These are phyloP conservation scores for Xylariaceae sp. DNA, from an alignment of 2,329 filamentous ascomycete species.

Conservation along the genomic window DNA sequence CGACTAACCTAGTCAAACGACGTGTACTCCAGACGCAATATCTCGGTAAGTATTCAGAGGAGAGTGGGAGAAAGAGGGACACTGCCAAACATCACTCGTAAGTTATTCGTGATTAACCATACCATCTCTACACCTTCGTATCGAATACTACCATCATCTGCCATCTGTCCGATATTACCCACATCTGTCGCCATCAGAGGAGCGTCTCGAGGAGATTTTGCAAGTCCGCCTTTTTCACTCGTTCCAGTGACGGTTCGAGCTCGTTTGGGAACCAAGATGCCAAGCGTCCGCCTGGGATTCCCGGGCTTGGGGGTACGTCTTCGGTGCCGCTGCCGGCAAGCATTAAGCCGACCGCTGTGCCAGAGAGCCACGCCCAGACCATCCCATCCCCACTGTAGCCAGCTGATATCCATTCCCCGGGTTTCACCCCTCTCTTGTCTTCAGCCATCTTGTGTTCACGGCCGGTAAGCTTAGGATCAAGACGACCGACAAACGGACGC, in stretches of 20 bases:
- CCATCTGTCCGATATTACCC: no score
- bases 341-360: constrained; percentile 43
- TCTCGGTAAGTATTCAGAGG: no score
- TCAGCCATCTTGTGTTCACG: constrained; percentile 12
- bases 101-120: no score
- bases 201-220: constrained; percentile 28
- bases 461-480: constrained; percentile 31
- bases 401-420: constrained; percentile 47
- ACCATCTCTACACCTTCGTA: no score
- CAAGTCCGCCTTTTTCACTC: constrained; percentile 34
- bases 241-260: constrained; percentile 29
- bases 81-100: no score
- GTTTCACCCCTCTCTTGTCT: constrained; percentile 1
- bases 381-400: constrained; percentile 50
- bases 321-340: constrained; percentile 35
- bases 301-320: constrained; percentile 25
- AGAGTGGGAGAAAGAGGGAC: no score
- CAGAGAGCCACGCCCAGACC: constrained; percentile 49
- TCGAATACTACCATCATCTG: no score
- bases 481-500: constrained; percentile 45
- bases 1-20: no score
- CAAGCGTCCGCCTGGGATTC: constrained; percentile 34
- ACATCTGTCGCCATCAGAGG: neutral
- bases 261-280: constrained; percentile 38
- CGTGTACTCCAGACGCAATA: no score